Percentiles rank a stretch among this genome's conserved stretches.
Conservation (phyloP, 306 rosid genomes). For the Myrica gale region DNA sequence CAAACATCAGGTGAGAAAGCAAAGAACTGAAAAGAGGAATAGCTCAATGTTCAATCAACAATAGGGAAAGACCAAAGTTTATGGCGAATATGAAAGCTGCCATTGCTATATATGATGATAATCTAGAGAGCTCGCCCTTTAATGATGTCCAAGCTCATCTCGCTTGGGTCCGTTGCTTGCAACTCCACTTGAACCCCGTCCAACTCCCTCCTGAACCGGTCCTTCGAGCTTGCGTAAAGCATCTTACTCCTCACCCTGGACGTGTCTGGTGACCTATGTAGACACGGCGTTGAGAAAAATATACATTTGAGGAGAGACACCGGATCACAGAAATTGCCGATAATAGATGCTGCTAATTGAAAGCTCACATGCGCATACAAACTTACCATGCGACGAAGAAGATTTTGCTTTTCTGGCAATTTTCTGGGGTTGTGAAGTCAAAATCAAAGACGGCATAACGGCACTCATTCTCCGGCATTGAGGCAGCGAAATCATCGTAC, state of each 20-base stretch:
- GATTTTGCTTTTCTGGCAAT: slow-evolving; percentile 35
- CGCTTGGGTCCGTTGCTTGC: slow-evolving; percentile 35
- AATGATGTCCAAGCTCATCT: slow-evolving; percentile 31
- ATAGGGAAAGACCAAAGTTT: no score
- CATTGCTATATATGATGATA: no score
- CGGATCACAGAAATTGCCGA: no score
- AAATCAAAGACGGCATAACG: slow-evolving; percentile 35
- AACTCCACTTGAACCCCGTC: slow-evolving; percentile 35
- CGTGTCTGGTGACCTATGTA: slow-evolving; percentile 29
- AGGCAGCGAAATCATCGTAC: slow-evolving; percentile 23
- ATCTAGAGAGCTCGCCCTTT: slow-evolving; percentile 26
- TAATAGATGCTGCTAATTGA: no score
- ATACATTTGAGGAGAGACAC: no score
- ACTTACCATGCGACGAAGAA: slow-evolving; percentile 33
- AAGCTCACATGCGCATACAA: no score
- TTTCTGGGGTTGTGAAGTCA: slow-evolving; percentile 28
- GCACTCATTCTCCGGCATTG: slow-evolving; percentile 28
- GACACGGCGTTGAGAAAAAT: not conserved
- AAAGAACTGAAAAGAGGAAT: slow-evolving; percentile 1
- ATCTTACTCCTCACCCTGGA: slow-evolving; percentile 37
- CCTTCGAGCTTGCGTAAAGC: slow-evolving; percentile 42
- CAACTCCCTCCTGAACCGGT: slow-evolving; percentile 34
- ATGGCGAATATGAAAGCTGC: no score
- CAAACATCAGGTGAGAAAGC: not conserved
- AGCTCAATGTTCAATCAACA: not conserved